Conservation (phyloP, 257 asterid species). For the Lithospermum erythrorhizon region DNA sequence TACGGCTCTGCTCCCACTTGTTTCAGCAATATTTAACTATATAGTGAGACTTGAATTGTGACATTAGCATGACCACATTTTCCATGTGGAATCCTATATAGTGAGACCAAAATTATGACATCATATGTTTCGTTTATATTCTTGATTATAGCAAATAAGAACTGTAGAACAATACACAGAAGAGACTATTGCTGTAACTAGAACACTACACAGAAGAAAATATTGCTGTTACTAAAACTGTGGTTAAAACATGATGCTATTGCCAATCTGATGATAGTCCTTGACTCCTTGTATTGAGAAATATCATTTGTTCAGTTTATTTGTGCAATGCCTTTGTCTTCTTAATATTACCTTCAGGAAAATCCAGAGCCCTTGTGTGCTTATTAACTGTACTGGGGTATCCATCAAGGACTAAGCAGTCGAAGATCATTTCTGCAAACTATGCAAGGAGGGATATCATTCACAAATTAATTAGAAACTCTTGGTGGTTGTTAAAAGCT, state of each 20-base stretch:
- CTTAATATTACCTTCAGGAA: neutral
- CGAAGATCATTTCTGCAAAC: neutral
- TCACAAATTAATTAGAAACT: neutral
- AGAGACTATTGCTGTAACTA: neutral
- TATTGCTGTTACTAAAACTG: neutral
- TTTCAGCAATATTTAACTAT: too few relatives aligned
- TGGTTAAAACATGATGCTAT: neutral
- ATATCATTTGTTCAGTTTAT: neutral
- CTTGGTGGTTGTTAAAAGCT: slow-evolving; percentile 22
- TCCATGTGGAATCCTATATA: too few relatives aligned
- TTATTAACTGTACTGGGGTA: neutral
- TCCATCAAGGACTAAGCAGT: neutral
- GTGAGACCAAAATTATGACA: too few relatives aligned
- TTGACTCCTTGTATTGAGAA: neutral
- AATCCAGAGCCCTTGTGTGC: neutral
- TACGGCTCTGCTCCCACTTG: too few relatives aligned
- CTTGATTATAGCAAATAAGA: neutral
- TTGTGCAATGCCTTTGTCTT: neutral
- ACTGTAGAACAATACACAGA: neutral
- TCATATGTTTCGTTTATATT: too few relatives aligned
- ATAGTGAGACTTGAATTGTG: too few relatives aligned
- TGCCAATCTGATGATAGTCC: too few relatives aligned
- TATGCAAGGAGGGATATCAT: neutral
- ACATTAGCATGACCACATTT: too few relatives aligned
- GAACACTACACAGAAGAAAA: neutral